A percentile compares a stretch with the other conserved stretches of the same genome.
Evolutionary conservation across 2,329 filamentous ascomycete genomes (phyloP).

Genomic region (Botrytis fragariae): DNA sequence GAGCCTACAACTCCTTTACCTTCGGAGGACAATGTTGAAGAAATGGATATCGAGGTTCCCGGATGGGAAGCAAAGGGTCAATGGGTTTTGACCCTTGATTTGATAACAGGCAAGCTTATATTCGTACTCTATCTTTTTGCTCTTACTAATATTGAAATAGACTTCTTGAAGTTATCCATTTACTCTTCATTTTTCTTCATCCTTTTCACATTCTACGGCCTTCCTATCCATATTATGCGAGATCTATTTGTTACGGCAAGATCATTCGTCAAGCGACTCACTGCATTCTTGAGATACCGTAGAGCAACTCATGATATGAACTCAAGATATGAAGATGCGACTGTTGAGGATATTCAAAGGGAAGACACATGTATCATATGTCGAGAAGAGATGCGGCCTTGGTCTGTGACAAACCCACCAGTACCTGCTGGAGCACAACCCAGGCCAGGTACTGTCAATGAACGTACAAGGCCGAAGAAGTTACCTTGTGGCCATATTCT

Average conservation of each 20-base stretch:
- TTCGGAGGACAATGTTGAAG: slow-evolving; percentile 74
- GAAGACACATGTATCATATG: slow-evolving; percentile 98
- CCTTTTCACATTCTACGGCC: slow-evolving; percentile 86
- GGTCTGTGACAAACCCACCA: slow-evolving; percentile 53
- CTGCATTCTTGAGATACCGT: slow-evolving; percentile 83
- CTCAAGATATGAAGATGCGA: slow-evolving; percentile 83
- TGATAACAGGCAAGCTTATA: slow-evolving; percentile 65
- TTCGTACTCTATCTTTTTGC: not conserved
- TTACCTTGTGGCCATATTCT: slow-evolving; percentile 94
- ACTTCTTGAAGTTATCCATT: slow-evolving; percentile 86
- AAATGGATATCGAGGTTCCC: slow-evolving; percentile 91
- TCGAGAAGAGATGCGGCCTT: slow-evolving; percentile 89
- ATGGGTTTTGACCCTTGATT: slow-evolving; percentile 84
- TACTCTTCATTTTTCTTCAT: slow-evolving; percentile 93
- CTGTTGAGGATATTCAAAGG: slow-evolving; percentile 74
- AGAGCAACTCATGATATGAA: slow-evolving; percentile 95
- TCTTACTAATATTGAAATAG: slow-evolving; percentile 44
- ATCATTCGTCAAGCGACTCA: slow-evolving; percentile 86
- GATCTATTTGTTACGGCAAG: slow-evolving; percentile 92
- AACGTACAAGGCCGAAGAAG: slow-evolving; percentile 88
- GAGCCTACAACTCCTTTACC: slow-evolving; percentile 49
- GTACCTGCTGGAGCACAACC: slow-evolving; percentile 39
- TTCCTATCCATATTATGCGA: slow-evolving; percentile 94
- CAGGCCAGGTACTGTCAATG: slow-evolving; percentile 55
- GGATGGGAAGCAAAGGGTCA: slow-evolving; percentile 97